Evolutionary conservation across 805 yeast species (phyloP), one percentile per base, ranked within the genome.

Genomic region (Schizosaccharomyces lindneri): DNA sequence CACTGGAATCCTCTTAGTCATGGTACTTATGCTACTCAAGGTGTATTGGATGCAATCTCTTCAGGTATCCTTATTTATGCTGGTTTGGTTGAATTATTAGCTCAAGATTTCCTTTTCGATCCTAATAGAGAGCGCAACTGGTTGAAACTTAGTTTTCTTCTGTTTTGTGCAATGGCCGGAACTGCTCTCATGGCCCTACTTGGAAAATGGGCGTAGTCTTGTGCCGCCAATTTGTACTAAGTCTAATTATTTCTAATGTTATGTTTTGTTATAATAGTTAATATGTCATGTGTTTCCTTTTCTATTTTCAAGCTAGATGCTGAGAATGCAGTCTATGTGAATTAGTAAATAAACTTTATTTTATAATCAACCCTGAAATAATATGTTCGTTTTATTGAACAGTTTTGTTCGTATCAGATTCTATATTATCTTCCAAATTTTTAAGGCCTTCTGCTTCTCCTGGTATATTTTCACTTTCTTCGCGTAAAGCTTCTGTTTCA

Each of bases 1-100:
- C 69, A 80, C 2, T 84, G 81, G 67, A 74, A 60, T 48, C 55
- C 64, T n/a, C 31, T 51, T 51, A 29, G 31, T 29, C 57, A 21
- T 24, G 57, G 57, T 31, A 39, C 46, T 39, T 55, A 29, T 15
- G 57, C 59, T 59, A 43, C 43, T 19, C 36, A 29, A 77, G 41
- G 78, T 81, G 76, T 80, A 0, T 75, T 83, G 62, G 87, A 84
- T 68, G 73, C 87, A 0, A 75, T 84, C 62, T 82, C 88, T 31
- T 78, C 87, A 1, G 89, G 89, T 48, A 78, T 84, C 63, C 73
- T 84, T 65, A 71, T 84, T 51, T 84, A 84, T 70, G 81, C 86
- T 55, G 85, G 86, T 57, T 69, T 83, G 62, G 87, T 84, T 24
- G 89, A 84, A 71, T 74, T 84, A 63, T 72, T 84, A 74, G 89